phyloP scores from a whole-genome alignment of 2,329 filamentous ascomycete genomes.

The Aaosphaeria arxii region DNA sequence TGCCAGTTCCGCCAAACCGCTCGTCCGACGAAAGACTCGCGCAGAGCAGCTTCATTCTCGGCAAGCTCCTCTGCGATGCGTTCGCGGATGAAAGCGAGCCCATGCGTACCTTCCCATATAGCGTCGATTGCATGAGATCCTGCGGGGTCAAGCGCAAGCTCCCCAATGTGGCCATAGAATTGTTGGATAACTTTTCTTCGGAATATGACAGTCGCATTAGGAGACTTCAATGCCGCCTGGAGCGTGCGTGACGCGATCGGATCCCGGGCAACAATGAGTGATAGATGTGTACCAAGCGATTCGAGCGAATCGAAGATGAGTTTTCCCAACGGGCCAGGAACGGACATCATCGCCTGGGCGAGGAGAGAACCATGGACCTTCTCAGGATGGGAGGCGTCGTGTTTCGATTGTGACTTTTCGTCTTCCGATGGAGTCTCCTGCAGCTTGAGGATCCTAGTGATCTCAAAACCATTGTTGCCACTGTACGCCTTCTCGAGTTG shows the following conservation, averaged over 20 bases:
- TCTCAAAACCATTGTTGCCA: conserved; percentile 46
- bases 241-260: conserved; percentile 58
- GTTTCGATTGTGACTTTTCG: conserved; percentile 26
- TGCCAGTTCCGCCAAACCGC: conserved; percentile 73
- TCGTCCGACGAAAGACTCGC: conserved; percentile 64
- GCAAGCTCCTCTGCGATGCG: conserved; percentile 63
- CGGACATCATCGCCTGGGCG: conserved; percentile 72
- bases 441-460: conserved; percentile 60
- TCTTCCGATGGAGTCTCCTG: conserved; percentile 46
- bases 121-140: conserved; percentile 68
- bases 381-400: conserved; percentile 37
- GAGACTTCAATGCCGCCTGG: conserved; percentile 59
- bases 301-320: conserved; percentile 64
- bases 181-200: conserved; percentile 62
- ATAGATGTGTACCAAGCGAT: conserved; percentile 49
- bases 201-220: conserved; percentile 54
- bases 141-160: conserved; percentile 58
- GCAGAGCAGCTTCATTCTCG: conserved; percentile 56
- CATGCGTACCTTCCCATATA: conserved; percentile 62
- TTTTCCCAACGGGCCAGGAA: conserved; percentile 65
- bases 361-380: conserved; percentile 82
- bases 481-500: conserved; percentile 59
- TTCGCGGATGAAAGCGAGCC: conserved; percentile 65
- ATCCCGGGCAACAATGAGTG: conserved; percentile 64
- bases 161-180: conserved; percentile 60